phyloP scores from a whole-genome alignment of 2,329 filamentous ascomycete genomes.

The Aschersonia sp. region DNA sequence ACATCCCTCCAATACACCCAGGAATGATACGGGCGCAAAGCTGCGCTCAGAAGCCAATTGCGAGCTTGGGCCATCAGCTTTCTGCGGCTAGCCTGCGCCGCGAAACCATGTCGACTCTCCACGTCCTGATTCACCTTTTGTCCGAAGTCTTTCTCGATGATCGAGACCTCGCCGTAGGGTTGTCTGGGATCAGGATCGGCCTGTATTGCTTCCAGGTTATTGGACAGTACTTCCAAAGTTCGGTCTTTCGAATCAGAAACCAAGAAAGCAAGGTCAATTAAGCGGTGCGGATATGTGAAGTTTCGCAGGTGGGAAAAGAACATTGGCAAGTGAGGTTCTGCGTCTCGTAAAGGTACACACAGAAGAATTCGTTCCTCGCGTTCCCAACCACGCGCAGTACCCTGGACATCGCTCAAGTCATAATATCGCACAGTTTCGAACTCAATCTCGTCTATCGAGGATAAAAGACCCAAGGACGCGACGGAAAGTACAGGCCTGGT shows the following conservation, averaged over 20 bases:
- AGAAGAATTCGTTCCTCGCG: slow-evolving; percentile 88
- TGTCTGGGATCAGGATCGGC: slow-evolving; percentile 63
- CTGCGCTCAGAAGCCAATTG: slow-evolving; percentile 92
- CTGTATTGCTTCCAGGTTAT: slow-evolving; percentile 67
- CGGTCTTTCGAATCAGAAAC: slow-evolving; percentile 95
- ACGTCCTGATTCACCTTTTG: slow-evolving; percentile 97
- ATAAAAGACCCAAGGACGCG: slow-evolving; percentile 57
- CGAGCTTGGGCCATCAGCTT: slow-evolving; percentile 97
- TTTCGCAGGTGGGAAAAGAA: slow-evolving; percentile 97
- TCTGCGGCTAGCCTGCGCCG: slow-evolving; percentile 80
- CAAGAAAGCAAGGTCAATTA: slow-evolving; percentile 91
- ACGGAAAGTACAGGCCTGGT: slow-evolving; percentile 45
- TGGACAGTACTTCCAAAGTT: slow-evolving; percentile 62
- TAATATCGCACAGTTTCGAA: slow-evolving; percentile 96
- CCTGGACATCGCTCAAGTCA: slow-evolving; percentile 81
- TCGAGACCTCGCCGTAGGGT: slow-evolving; percentile 88
- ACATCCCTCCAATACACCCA: slow-evolving; percentile 99
- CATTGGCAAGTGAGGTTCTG: slow-evolving; percentile 83
- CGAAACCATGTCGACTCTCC: slow-evolving; percentile 93
- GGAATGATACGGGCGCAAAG: slow-evolving; percentile 84
- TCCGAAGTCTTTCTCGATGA: slow-evolving; percentile 97
- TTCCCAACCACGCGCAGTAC: slow-evolving; percentile 88
- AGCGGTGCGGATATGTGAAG: slow-evolving; percentile 90
- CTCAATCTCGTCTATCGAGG: slow-evolving; percentile 54
- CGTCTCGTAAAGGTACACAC: slow-evolving; percentile 87